Base-by-base conservation (phyloP, 2,329 filamentous ascomycete genomes). In the Elsinoe necatrix region DNA sequence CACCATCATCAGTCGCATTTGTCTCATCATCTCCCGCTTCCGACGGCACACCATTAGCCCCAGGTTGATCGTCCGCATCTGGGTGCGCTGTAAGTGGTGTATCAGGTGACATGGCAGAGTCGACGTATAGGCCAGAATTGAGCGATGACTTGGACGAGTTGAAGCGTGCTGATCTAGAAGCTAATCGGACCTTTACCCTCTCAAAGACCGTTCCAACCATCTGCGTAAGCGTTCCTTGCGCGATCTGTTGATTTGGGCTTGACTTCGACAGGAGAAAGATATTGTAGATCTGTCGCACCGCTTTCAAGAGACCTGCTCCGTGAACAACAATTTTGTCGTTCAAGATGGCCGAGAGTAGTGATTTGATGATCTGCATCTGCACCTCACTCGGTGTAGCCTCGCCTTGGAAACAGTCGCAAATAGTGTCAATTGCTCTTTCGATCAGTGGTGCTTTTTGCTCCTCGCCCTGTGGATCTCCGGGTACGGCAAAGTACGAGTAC, bases 271-370 rank as follows among this genome's bases (percentile, higher is more conserved):
- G 82, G 59, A 98, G 79, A 71, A 98, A 98, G 64, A 98, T 95
- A 75, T 98, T 98, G 78, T 98, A 98, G 58, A 96, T 95, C 72
- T 97, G 89, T 64, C 93, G 87, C 62, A 98, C 90, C 56, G 93
- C 92, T 75, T 98, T 98, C 62, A 98, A 79, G 60, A 98, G 79
- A 61, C 93, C 95, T 35, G 93, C 92, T 58, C 93, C 93, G 70
- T 98, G 93, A 1, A 98, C 95, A 42, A 98, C 90, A 62, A 97
- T 95, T 75, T 97, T 98, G 75, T 98, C 93, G 68, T 97, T 97
- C 62, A 98, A 77, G 12, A 98, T 93, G 12, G 95, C 95, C 12
- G 93, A 91, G 59, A 98, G 77, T 59, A 98, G 77, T 1, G 93
- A 97, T 74, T 98, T 97, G 70, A 98, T 89, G 64, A 98, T 98